A percentile compares a stretch with the other conserved stretches of the same genome.
Conservation (phyloP, 2,329 filamentous ascomycete genomes). For the Ceratocystis smalleyi region DNA sequence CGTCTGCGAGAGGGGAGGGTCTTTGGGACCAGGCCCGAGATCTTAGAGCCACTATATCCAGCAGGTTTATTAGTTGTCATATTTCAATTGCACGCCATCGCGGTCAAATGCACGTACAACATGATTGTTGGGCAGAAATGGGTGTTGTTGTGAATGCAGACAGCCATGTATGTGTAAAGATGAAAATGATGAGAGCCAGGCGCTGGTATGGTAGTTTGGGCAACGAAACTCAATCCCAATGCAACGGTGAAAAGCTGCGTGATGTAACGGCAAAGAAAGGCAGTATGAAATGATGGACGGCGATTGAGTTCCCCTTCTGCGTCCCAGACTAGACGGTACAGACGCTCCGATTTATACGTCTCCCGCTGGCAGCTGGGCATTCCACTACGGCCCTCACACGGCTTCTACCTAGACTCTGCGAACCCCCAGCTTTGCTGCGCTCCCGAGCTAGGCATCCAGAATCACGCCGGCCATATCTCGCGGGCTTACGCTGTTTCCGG, state of each 20-base stretch:
- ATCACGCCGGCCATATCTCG: not conserved
- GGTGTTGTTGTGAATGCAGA: not conserved
- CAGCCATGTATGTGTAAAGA: constrained; percentile 1
- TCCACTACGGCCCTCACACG: not conserved
- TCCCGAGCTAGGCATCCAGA: not conserved
- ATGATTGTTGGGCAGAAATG: not conserved
- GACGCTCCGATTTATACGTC: not conserved
- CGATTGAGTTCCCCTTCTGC: not conserved
- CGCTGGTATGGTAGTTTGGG: not conserved
- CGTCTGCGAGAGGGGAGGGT: constrained; percentile 3
- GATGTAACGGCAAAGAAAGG: not conserved
- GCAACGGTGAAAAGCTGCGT: not conserved
- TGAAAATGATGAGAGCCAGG: not conserved
- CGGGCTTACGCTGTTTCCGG: not conserved
- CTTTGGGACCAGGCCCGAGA: constrained; percentile 9
- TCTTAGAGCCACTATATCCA: constrained; percentile 3
- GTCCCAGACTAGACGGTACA: not conserved
- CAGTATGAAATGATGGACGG: not conserved
- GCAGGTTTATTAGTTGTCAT: not conserved
- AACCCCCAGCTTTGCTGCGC: not conserved
- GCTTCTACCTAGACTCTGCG: not conserved
- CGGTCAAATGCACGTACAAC: constrained; percentile 9
- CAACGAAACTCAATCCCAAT: not conserved
- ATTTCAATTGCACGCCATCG: not conserved
- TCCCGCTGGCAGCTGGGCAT: not conserved